Evolutionary conservation across 768 basidiomycete genomes (phyloP), one percentile per base, ranked within the genome.

Genomic region (Agaricus sinodeliciosus): DNA sequence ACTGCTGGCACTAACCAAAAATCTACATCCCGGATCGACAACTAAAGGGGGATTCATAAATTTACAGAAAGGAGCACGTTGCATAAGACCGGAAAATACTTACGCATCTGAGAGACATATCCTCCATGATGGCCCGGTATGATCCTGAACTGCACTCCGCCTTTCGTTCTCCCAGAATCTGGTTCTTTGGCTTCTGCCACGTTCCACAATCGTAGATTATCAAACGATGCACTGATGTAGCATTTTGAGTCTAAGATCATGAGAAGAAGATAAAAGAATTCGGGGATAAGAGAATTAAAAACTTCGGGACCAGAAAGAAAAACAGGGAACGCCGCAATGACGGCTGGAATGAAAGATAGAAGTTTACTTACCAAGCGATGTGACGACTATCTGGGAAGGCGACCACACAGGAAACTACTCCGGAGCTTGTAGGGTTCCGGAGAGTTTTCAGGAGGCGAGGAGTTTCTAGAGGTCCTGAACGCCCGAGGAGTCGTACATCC

Each of bases 111-210:
- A 2, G 93, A 95, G 3, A 97, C 81, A 61, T 86, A 87, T 8
- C 94, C 95, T 35, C 94, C 94, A 69, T 96, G 91, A 70, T 96
- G 95, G 0, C 94, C 95, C 9, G 93, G 86, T 35, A 97, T 88
- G 55, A 97, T 94, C 72, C 92, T 94, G 76, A 95, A 97, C 50
- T 85, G 90, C 15, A 87, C 84, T 7, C 85, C 82, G 51, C 84
- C 80, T 66, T 76, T 82, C 54, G 72, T 69, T 63, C 77, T 83
- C 50, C 81, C 80, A 45, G 66, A 76, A 15, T 75, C 74, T 57
- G 93, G 90, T 61, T 87, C 85, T 35, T 77, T 80, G 25, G 83
- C 82, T 52, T 92, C 89, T 11, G 84, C 80, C 11, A 89, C 87
- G 59, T 97, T 93, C 94, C 94, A 97, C 36, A 97, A 68, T 11